Evolutionary conservation across 306 rosid genomes (phyloP), one percentile per base, ranked within the genome.

Genomic region (Castanea sativa): DNA sequence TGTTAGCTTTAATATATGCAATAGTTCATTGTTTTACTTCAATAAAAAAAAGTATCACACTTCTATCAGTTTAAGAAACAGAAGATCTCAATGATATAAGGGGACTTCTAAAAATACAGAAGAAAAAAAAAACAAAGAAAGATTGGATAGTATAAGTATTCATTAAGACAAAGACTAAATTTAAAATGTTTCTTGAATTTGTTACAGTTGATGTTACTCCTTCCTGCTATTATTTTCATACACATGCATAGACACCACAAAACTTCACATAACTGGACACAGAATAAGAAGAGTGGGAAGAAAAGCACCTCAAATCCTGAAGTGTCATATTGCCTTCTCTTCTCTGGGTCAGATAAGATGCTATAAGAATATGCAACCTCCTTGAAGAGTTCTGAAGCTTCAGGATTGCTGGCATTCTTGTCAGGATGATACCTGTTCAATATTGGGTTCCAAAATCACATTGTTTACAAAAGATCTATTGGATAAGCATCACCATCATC

Each of bases 271-370:
- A 51, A 35, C 4, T 2, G 4, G 33, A 55, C 69, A 43, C 58
- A 65, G 71, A 72, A 76, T 21, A 76, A 43, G 49, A 52, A 43
- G 76, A 41, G 7, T 15, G 68, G 21, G 58, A 74, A 74, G 82
- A 81, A 71, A 84, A 63, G 70, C 45, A 96, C 99, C 99, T 96
- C 98, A 77, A 93, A 96, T 51, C 99, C 99, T 29, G 97, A 92
- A 82, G 82, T 96, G 80, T 96, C 99, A 78, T 90, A 96, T 80
- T 93, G 98, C 86, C 94, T 89, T 85, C 96, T 96, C 90, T 93
- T 96, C 90, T 93, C 98, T 27, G 98, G 97, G 82, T 96, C 99
- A 12, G 99, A 93, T 84, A 96, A 88, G 83, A 96, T 96, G 88
- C 87, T 89, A 80, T 93, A 96, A 56, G 99, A 93, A 86, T 84